Conservation (phyloP, 2,329 filamentous ascomycete genomes). For the Colletotrichum shisoi region DNA sequence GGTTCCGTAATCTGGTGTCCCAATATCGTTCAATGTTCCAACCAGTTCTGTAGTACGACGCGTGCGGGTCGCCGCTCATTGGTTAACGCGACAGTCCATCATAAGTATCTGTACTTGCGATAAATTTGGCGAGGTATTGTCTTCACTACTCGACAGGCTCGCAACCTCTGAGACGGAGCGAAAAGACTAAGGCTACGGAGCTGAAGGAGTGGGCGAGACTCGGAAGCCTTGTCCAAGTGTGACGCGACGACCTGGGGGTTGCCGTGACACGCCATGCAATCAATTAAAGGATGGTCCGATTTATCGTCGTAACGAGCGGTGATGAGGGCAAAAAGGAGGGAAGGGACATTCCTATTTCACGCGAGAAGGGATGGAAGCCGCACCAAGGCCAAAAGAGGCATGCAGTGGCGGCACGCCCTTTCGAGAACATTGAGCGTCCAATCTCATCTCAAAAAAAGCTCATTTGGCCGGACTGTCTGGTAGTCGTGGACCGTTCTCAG, state of each 20-base stretch:
- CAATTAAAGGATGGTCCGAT: constrained; percentile 20
- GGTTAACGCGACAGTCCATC: not conserved
- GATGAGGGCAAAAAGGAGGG: not conserved
- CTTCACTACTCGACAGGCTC: too few relatives aligned
- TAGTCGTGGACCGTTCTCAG: not conserved
- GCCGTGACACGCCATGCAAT: constrained; percentile 19
- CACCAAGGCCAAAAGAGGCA: constrained; percentile 1
- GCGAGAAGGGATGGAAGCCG: not conserved
- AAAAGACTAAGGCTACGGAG: not conserved
- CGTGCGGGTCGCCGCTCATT: constrained; percentile 1
- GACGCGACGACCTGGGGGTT: constrained; percentile 4
- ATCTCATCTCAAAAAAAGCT: constrained; percentile 12
- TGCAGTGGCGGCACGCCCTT: not conserved
- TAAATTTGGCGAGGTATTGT: not conserved
- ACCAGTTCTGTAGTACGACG: constrained; percentile 3
- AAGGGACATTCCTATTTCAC: constrained; percentile 5
- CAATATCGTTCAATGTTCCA: not conserved
- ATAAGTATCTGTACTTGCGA: not conserved
- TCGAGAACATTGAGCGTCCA: not conserved
- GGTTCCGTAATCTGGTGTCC: not conserved
- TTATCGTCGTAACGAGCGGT: not conserved
- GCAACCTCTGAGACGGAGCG: not conserved
- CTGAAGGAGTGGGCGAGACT: not conserved
- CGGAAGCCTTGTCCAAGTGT: not conserved
- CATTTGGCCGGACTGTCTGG: constrained; percentile 3